Evolutionary conservation across 1,139 yeast genomes (phyloP), one percentile per base, ranked within the genome.

Genomic region (Pichia sp.): DNA sequence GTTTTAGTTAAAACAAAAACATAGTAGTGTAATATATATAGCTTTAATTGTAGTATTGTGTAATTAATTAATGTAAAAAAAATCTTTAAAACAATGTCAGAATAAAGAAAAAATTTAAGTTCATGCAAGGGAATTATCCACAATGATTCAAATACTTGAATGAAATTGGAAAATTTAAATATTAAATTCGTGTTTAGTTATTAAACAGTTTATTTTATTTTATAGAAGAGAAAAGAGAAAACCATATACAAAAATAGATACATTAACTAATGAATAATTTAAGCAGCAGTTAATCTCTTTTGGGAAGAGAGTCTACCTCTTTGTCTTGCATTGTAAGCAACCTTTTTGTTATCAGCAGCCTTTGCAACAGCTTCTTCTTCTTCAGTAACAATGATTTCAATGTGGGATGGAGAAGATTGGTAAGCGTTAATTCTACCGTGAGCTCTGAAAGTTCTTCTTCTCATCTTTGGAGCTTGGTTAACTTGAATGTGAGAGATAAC

Each of bases 381-480:
- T 83, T 94, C 98, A 69, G 97, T 84, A 69, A 94, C 80, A 71
- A 88, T 84, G 73, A 94, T 79, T 83, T 94, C 98, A 73, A 94
- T 90, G 86, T 94, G 99, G 70, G 95, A 89, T 72, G 98, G 98
- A 68, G 90, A 81, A 58, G 97, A 87, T 80, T 88, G 94, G 90
- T 88, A 92, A 68, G 96, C 96, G 78, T 90, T 92, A 74, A 89
- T 87, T 84, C 97, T 90, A 86, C 99, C 99, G 85, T 92, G 98
- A 69, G 98, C 98, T 85, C 99, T 92, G 96, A 81, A 94, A 72
- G 98, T 92, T 81, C 99, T 89, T 82, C 98, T 92, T 83, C 98
- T 94, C 81, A 88, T 95, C 81, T 89, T 89, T 79, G 98, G 98
- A 69, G 98, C 98, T 76, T 89, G 96, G 95, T 92, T 94, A 70